Conservation (phyloP, 108 stramenopile genomes). For the Cyclotella kingstonii region DNA sequence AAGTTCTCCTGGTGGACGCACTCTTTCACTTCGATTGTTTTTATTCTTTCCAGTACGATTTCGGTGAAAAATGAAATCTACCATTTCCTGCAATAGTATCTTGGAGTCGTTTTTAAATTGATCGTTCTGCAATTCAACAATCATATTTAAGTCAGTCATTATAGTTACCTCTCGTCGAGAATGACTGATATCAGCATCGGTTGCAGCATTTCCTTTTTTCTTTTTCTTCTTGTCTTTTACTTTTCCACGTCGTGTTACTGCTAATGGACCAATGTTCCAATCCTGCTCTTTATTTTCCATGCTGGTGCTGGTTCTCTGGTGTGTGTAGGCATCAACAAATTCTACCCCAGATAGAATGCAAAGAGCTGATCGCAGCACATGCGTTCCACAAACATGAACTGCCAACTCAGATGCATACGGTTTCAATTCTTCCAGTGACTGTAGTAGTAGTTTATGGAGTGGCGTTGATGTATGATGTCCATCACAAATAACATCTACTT, state of each 20-base stretch:
- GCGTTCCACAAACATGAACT: slow-evolving; percentile 83
- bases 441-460: slow-evolving; percentile 45
- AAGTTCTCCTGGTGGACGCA: slow-evolving; percentile 51
- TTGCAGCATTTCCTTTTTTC: slow-evolving; percentile 42
- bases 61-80: slow-evolving; percentile 16
- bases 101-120: slow-evolving; percentile 39
- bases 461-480: too few species aligned
- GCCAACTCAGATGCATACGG: slow-evolving; percentile 59
- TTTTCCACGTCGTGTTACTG: slow-evolving; percentile 57
- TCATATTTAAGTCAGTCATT: slow-evolving; percentile 14
- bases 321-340: slow-evolving; percentile 42
- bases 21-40: slow-evolving; percentile 2
- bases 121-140: slow-evolving; percentile 29
- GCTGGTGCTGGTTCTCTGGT: slow-evolving; percentile 2
- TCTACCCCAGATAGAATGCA: slow-evolving; percentile 74
- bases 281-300: slow-evolving; percentile 20
- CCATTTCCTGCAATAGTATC: slow-evolving; percentile 39
- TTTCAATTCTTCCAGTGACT: slow-evolving; percentile 57
- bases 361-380: slow-evolving; percentile 73
- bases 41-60: slow-evolving; percentile 1
- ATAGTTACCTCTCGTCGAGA: slow-evolving; percentile 36
- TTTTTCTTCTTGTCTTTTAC: slow-evolving; percentile 68
- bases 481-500: slow-evolving; percentile 18
- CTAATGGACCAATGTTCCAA: slow-evolving; percentile 38
- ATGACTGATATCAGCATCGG: slow-evolving; percentile 18